Base-by-base conservation (phyloP, 352 stramenopile species). In the Phytophthora ohioensis region DNA sequence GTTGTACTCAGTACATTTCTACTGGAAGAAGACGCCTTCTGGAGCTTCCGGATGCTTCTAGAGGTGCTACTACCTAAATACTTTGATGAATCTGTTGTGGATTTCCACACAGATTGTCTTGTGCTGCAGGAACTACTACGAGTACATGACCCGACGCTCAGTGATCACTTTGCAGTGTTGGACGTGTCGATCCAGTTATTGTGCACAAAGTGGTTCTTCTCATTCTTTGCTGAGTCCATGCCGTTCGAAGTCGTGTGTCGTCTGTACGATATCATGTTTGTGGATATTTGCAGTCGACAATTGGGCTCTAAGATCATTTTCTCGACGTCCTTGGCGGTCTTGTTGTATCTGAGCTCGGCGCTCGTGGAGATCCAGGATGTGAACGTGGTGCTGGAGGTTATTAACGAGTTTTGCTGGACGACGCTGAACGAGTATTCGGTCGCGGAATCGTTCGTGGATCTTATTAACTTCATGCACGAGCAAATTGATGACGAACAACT, bases 171-270 rank as follows among this genome's bases (percentile, higher is more conserved):
- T 52, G 64, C 74, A 35, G 34, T 71, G 47, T 72, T 87, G 43
- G 87, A 84, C 13, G 82, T 94, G 49, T 90, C 84, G 3, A 85
- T 94, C 46, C 87, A 94, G 57, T 64, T 94, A 60, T 72, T 94
- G 5, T 91, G 87, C 59, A 94, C 87, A 34, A 94, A 92, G 72
- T 94, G 87, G 87, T 92, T 94, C 62, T 94, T 92, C 58, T 94
- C 87, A 21, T 91, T 94, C 73, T 92, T 92, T 42, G 87, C 87
- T 61, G 87, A 94, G 72, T 89, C 83, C 6, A 91, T 94, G 83
- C 87, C 87, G 21, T 91, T 94, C 63, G 80, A 92, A 41, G 65
- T 94, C 61, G 87, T 92, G 27, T 92, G 84, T 42, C 78, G 87
- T 10, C 78, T 94, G 0, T 94, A 92, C 51, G 87, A 94, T 60